These are phyloP conservation scores for Tricholoma flavovirens DNA, from an alignment of 768 basidiomycete species.

Conservation along the genomic window DNA sequence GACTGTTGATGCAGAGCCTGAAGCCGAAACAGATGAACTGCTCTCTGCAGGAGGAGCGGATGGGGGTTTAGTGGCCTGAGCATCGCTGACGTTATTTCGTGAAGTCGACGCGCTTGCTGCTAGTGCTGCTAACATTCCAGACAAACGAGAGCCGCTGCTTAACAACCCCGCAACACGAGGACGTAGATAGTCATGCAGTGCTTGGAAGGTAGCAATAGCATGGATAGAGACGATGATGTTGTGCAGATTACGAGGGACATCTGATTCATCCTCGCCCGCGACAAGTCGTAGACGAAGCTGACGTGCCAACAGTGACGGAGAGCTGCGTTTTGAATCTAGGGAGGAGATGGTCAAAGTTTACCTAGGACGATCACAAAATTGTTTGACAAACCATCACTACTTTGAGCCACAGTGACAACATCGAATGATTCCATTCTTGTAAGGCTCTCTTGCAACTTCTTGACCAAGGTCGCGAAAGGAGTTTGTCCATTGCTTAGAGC, in stretches of 20 bases:
- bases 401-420: slow-evolving; percentile 83
- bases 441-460: slow-evolving; percentile 92
- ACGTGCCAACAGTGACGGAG: slow-evolving; percentile 86
- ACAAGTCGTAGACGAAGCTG: slow-evolving; percentile 85
- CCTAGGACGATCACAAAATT: slow-evolving; percentile 3
- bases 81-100: slow-evolving; percentile 30
- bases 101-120: slow-evolving; percentile 68
- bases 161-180: slow-evolving; percentile 78
- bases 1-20: slow-evolving; percentile 35
- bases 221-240: slow-evolving; percentile 97
- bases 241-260: slow-evolving; percentile 79
- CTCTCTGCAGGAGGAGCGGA: slow-evolving; percentile 27
- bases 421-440: slow-evolving; percentile 96
- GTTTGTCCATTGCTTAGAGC: slow-evolving; percentile 40
- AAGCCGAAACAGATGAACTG: slow-evolving; percentile 17
- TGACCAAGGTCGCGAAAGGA: slow-evolving; percentile 75
- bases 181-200: slow-evolving; percentile 91
- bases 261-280: slow-evolving; percentile 77
- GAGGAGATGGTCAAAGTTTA: neutral
- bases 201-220: slow-evolving; percentile 97
- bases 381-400: slow-evolving; percentile 62
- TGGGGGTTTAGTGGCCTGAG: slow-evolving; percentile 24
- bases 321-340: slow-evolving; percentile 83
- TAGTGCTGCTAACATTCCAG: slow-evolving; percentile 88
- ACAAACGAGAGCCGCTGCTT: slow-evolving; percentile 59